Evolutionary conservation across 345 rosid genomes (phyloP).

Genomic region (Draba incana): DNA sequence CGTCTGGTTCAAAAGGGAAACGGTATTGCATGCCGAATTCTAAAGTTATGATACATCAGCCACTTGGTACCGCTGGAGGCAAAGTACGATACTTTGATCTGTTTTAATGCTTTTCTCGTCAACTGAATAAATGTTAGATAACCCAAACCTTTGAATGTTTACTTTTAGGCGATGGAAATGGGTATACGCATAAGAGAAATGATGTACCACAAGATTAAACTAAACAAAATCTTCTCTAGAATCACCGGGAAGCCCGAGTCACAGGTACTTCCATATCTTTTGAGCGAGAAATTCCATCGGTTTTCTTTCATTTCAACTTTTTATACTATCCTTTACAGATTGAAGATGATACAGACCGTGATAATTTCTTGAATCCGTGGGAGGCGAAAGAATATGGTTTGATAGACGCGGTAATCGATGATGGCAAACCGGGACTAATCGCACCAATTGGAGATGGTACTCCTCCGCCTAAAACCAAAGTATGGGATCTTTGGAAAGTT

Average conservation of each 20-base stretch:
- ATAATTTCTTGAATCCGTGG: slow-evolving; percentile 91
- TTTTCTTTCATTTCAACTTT: background rate
- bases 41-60: slow-evolving; percentile 94
- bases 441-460: slow-evolving; percentile 69
- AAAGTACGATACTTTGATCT: slow-evolving; percentile 51
- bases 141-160: slow-evolving; percentile 26
- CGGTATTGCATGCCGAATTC: slow-evolving; percentile 97
- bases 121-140: background rate
- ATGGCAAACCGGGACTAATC: slow-evolving; percentile 90
- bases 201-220: slow-evolving; percentile 74
- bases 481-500: slow-evolving; percentile 74
- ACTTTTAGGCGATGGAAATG: slow-evolving; percentile 71
- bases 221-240: slow-evolving; percentile 80
- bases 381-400: slow-evolving; percentile 93
- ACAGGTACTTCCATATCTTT: slow-evolving; percentile 50
- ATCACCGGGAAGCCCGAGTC: slow-evolving; percentile 72
- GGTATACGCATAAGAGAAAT: slow-evolving; percentile 75
- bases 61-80: slow-evolving; percentile 88
- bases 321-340: slow-evolving; percentile 48
- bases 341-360: slow-evolving; percentile 77
- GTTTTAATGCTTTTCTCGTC: slow-evolving; percentile 3
- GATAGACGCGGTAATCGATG: slow-evolving; percentile 81
- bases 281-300: background rate
- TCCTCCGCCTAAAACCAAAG: slow-evolving; percentile 72
- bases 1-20: slow-evolving; percentile 88